Percentiles rank a stretch among this genome's conserved stretches.
Conservation (phyloP, 768 basidiomycete species). For the Cantharellus anzutake region DNA sequence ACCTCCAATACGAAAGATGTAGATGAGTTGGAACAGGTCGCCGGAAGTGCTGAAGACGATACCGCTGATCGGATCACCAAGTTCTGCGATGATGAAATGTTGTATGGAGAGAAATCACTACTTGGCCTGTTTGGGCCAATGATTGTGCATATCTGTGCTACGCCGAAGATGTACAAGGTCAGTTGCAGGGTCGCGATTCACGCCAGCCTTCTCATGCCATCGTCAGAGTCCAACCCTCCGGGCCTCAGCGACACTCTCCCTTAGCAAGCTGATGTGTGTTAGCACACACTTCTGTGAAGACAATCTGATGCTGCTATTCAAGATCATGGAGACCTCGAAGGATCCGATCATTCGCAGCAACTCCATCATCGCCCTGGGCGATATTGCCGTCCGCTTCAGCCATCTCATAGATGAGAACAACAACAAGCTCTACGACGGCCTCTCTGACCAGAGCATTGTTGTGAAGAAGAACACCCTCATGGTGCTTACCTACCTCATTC, state of each 20-base stretch:
- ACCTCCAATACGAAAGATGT: constrained; percentile 26
- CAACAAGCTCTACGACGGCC: constrained; percentile 83
- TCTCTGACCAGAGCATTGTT: constrained; percentile 66
- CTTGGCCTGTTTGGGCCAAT: constrained; percentile 77
- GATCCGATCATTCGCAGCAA: constrained; percentile 86
- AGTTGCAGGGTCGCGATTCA: constrained; percentile 7
- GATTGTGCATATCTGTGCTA: constrained; percentile 77
- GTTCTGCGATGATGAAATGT: constrained; percentile 69
- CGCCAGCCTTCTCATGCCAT: not conserved
- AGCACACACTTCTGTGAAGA: constrained; percentile 87
- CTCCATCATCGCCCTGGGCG: constrained; percentile 93
- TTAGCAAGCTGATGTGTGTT: constrained; percentile 94
- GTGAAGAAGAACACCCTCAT: constrained; percentile 99
- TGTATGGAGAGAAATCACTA: constrained; percentile 68
- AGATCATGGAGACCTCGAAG: constrained; percentile 77
- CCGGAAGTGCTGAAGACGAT: constrained; percentile 94
- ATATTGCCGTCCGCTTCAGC: constrained; percentile 96
- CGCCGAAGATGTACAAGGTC: constrained; percentile 82
- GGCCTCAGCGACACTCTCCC: constrained; percentile 67
- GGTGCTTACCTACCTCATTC: constrained; percentile 90
- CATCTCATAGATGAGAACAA: constrained; percentile 94
- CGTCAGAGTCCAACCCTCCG: constrained; percentile 67
- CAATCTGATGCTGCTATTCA: constrained; percentile 77
- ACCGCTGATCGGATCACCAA: constrained; percentile 81
- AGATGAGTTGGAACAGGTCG: constrained; percentile 93